Base-by-base conservation (phyloP, 192 early-diverging fungal species). In the Ambispora gerdemannii region DNA sequence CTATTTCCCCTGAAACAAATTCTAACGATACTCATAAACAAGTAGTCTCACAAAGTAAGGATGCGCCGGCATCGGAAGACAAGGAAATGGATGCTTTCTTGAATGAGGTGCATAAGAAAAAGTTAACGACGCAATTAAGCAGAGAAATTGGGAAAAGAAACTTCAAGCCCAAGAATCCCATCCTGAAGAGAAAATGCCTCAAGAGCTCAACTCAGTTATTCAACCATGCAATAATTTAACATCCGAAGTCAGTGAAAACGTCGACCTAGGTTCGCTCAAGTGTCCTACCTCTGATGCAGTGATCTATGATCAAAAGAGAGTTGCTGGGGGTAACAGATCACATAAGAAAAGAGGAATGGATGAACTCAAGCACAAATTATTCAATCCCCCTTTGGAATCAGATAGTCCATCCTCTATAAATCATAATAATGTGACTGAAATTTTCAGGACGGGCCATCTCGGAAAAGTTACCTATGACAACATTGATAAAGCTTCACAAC, bases 291-390 rank as follows among this genome's bases (percentile, higher is more conserved):
- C 8, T 32, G 8, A 58, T 22, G 24, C 13, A 20, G 50, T 50
- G 50, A 66, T 22, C 47, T 49, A 50, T 27, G 47, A 61, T 24
- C n/a, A 63, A 63, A 43, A 10, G 38, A 6, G 15, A 43, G 38
- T 10, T 15, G 38, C 6, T 6, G 55, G 24, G 24, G 22, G 17
- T n/a, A n/a, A 15, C 50, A 15, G 22, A 50, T 63, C 62, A 17
- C 62, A 63, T 36, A 63, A 63, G 62, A 63, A 63, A 63, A 63
- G 47, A 19, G 62, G 62, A 63, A 63, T 36, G 3, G 62, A 63
- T 33, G n/a, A n/a, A n/a, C n/a, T n/a, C n/a, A n/a, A n/a, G n/a
- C n/a, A n/a, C n/a, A n/a, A n/a, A n/a, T n/a, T n/a, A n/a, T n/a
- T n/a, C n/a, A n/a, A n/a, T n/a, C 35, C n/a, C n/a, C n/a, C n/a